Evolutionary conservation across 163 green algal species (phyloP).

Genomic region (Picocystis sp.): DNA sequence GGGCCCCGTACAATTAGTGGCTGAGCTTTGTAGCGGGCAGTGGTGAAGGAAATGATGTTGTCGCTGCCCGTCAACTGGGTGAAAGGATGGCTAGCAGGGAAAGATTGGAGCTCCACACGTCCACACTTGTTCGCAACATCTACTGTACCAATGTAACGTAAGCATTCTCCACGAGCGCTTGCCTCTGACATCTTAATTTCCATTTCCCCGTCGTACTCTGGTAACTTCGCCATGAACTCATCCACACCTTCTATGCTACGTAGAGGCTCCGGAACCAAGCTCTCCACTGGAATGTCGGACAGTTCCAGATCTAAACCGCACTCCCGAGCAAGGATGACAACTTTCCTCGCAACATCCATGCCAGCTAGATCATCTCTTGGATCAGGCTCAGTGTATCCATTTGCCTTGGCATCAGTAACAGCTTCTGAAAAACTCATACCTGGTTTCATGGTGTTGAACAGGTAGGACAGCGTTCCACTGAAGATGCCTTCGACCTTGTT

Average conservation of each 20-base stretch:
- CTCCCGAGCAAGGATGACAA: slow-evolving; percentile 64
- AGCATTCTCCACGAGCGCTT: slow-evolving; percentile 36
- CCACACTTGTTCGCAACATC: slow-evolving; percentile 43
- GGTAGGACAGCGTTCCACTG: slow-evolving; percentile 70
- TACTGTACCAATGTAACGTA: slow-evolving; percentile 73
- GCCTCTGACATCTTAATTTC: slow-evolving; percentile 34
- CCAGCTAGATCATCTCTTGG: slow-evolving; percentile 83
- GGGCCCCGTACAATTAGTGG: slow-evolving; percentile 86
- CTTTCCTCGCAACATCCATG: slow-evolving; percentile 90
- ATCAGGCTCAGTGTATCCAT: slow-evolving; percentile 88
- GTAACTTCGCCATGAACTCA: slow-evolving; percentile 68
- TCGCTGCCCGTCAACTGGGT: slow-evolving; percentile 74
- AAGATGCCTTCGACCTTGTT: slow-evolving; percentile 87
- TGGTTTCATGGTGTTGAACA: slow-evolving; percentile 81
- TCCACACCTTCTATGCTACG: slow-evolving; percentile 19
- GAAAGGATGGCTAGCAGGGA: slow-evolving; percentile 72
- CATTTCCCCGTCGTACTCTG: slow-evolving; percentile 72
- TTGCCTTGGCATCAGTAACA: slow-evolving; percentile 58
- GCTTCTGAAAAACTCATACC: slow-evolving; percentile 53
- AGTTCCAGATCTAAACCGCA: slow-evolving; percentile 71
- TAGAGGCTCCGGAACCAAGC: slow-evolving; percentile 61
- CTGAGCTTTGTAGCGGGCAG: slow-evolving; percentile 67
- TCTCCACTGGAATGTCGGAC: slow-evolving; percentile 62
- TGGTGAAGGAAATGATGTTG: slow-evolving; percentile 98
- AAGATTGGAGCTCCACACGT: slow-evolving; percentile 39